Conservation (phyloP, 352 stramenopile species). For the Globisporangium nodosum region DNA sequence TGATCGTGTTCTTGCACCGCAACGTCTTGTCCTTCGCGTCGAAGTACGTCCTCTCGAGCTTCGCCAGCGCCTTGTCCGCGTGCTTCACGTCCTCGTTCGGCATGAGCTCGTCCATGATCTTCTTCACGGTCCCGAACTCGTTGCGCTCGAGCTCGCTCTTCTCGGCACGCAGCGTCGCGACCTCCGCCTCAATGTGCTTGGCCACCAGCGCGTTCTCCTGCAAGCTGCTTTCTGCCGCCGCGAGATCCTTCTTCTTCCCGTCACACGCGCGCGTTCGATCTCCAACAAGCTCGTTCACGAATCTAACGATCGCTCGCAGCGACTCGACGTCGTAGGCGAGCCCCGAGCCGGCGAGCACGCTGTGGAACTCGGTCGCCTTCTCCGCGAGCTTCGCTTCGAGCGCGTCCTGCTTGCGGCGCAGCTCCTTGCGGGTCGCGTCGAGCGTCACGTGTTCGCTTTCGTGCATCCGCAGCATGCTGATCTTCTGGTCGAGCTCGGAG, state of each 20-base stretch:
- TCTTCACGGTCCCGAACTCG: conserved; percentile 43
- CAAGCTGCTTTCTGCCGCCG: conserved; percentile 28
- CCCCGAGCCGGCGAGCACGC: conserved; percentile 20
- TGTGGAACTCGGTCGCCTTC: conserved; percentile 40
- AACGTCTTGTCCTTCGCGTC: conserved; percentile 80
- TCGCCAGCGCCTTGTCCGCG: conserved; percentile 41
- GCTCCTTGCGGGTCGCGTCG: conserved; percentile 40
- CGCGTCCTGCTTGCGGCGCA: conserved; percentile 34
- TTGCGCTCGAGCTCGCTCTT: conserved; percentile 52
- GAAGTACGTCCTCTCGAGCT: conserved; percentile 59
- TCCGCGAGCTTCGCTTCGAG: conserved; percentile 38
- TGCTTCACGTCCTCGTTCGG: conserved; percentile 36
- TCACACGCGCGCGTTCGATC: conserved; percentile 18
- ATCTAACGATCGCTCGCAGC: conserved; percentile 16
- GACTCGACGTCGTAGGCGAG: conserved; percentile 24
- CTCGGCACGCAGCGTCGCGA: conserved; percentile 28
- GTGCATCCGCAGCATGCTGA: conserved; percentile 46
- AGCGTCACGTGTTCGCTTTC: conserved; percentile 44
- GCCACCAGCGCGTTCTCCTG: conserved; percentile 46
- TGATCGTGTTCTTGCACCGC: conserved; percentile 76
- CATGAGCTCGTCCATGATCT: conserved; percentile 40
- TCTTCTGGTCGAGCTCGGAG: conserved; percentile 35
- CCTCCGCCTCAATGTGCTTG: conserved; percentile 41
- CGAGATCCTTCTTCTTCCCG: conserved; percentile 23
- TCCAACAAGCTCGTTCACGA: conserved; percentile 21